phyloP scores from a whole-genome alignment of 805 yeast genomes.

The Monosporozyma servazzii region DNA sequence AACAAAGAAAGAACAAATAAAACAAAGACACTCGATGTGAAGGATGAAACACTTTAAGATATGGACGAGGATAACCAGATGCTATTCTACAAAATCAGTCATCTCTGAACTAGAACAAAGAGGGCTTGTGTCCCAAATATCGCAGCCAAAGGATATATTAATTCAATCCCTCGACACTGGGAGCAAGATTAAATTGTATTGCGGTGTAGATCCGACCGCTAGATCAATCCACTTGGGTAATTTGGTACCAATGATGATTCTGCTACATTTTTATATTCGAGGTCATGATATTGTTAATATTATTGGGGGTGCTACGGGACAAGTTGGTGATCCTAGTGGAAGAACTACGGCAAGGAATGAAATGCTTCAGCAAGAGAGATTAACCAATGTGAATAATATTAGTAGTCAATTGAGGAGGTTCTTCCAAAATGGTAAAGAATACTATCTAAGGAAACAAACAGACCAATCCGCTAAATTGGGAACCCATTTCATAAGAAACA shows the following conservation, averaged over 20 bases:
- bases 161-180: constrained; percentile 10
- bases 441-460: constrained; percentile 39
- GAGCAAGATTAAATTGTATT: constrained; percentile 51
- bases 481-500: constrained; percentile 43
- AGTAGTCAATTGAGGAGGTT: constrained; percentile 53
- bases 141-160: constrained; percentile 21
- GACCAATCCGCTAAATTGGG: constrained; percentile 36
- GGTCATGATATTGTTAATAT: constrained; percentile 81
- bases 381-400: constrained; percentile 50
- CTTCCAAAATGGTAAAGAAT: constrained; percentile 50
- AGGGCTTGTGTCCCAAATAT: constrained; percentile 25
- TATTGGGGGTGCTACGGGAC: constrained; percentile 93
- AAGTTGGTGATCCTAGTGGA: constrained; percentile 96
- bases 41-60: not conserved
- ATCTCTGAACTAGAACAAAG: constrained; percentile 7
- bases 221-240: constrained; percentile 84
- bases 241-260: constrained; percentile 72
- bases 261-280: constrained; percentile 71
- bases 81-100: not conserved
- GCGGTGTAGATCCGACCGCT: constrained; percentile 97
- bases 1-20: not conserved
- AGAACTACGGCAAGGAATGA: constrained; percentile 62
- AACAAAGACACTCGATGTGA: not conserved
- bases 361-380: constrained; percentile 45
- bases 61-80: not conserved